phyloP scores from a whole-genome alignment of 371 early-diverging fungal species.

The Cokeromyces recurvatus region DNA sequence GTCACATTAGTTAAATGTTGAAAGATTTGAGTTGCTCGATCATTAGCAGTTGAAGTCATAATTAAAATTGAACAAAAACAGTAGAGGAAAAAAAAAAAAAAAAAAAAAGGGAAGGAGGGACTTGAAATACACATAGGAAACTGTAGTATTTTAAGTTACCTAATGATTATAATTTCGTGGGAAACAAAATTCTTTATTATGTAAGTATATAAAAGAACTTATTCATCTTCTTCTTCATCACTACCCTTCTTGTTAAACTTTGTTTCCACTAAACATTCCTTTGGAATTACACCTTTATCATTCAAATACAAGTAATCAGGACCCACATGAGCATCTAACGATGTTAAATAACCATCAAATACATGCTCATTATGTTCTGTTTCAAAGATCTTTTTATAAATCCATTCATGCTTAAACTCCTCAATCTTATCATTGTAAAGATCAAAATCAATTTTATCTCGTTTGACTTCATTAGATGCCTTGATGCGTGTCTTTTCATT shows the following conservation, averaged over 20 bases:
- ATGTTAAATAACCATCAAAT: constrained; percentile 63
- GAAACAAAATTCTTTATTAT: no score
- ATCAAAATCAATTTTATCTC: constrained; percentile 2
- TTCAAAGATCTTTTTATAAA: constrained; percentile 72
- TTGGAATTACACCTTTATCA: constrained; percentile 33
- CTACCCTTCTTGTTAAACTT: constrained; percentile 9
- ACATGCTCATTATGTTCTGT: constrained; percentile 63
- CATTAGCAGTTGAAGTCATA: constrained; percentile 17
- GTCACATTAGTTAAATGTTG: constrained; percentile 32
- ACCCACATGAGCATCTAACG: constrained; percentile 49
- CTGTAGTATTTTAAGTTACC: no score
- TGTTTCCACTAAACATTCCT: constrained; percentile 17
- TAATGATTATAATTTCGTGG: no score
- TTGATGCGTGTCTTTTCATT: constrained; percentile 52
- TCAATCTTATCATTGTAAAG: constrained; percentile 53
- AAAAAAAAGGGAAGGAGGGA: no score
- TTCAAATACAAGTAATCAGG: constrained; percentile 37
- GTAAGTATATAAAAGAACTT: background rate
- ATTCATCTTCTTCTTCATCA: constrained; percentile 1
- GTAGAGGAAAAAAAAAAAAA: no score
- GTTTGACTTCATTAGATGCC: constrained; percentile 26
- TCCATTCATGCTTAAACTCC: constrained; percentile 77
- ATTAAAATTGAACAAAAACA: no score
- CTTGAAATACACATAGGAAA: no score
- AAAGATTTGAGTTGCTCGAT: constrained; percentile 37